Conservation (phyloP, 768 basidiomycete species). For the Boletellus ananas region DNA sequence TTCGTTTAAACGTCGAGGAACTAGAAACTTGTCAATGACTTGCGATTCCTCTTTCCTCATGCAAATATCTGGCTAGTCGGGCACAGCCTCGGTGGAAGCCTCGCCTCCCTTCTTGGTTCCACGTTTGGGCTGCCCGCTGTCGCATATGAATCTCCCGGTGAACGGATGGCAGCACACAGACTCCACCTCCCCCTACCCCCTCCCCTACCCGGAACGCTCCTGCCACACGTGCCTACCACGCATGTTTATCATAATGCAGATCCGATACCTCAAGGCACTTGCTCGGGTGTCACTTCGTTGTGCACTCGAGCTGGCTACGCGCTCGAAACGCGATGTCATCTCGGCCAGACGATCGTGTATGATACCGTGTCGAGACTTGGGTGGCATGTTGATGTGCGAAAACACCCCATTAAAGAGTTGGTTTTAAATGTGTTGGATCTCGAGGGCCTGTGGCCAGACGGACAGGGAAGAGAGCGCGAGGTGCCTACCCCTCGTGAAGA, state of each 20-base stretch:
- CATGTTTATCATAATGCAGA: conserved; percentile 71
- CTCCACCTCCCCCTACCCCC: conserved; percentile 61
- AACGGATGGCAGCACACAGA: conserved; percentile 55
- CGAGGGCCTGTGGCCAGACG: conserved; percentile 40
- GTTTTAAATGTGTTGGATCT: conserved; percentile 51
- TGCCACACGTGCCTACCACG: conserved; percentile 28
- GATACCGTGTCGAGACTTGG: conserved; percentile 62
- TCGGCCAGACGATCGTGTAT: conserved; percentile 60
- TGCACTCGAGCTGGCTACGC: conserved; percentile 69
- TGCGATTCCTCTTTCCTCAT: conserved; percentile 53
- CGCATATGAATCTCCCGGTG: conserved; percentile 63
- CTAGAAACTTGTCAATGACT: conserved; percentile 55
- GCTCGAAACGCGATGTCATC: conserved; percentile 57
- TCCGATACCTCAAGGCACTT: conserved; percentile 60
- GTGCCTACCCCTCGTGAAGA: conserved; percentile 60
- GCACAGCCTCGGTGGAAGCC: conserved; percentile 59
- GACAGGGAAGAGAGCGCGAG: conserved; percentile 38
- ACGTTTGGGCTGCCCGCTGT: conserved; percentile 65
- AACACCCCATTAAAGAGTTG: conserved; percentile 52
- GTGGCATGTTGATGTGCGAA: conserved; percentile 57
- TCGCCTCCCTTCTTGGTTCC: conserved; percentile 59
- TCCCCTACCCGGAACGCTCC: neutral
- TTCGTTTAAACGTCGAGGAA: conserved; percentile 7
- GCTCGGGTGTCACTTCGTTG: conserved; percentile 46
- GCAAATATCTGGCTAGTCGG: conserved; percentile 62